These are phyloP conservation scores for Claviceps fusiformis DNA, from an alignment of 2,329 filamentous ascomycete species.

Conservation along the genomic window DNA sequence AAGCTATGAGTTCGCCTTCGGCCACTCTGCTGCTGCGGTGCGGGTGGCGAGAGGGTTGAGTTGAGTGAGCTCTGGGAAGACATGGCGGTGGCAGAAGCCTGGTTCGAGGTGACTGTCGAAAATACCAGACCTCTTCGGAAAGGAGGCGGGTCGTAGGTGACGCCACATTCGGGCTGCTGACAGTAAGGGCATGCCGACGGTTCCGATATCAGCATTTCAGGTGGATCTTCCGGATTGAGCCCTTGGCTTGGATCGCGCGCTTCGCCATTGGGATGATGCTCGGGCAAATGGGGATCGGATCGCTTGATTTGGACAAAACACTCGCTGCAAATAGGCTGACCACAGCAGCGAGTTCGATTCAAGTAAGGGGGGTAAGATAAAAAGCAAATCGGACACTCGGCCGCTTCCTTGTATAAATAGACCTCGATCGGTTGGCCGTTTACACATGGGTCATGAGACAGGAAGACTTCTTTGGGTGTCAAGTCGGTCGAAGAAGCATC, in stretches of 20 bases:
- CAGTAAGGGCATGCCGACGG: slow-evolving; percentile 91
- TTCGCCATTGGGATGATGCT: slow-evolving; percentile 48
- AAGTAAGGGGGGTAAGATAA: slow-evolving; percentile 89
- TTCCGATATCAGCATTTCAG: slow-evolving; percentile 70
- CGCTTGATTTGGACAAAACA: slow-evolving; percentile 98
- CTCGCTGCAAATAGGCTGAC: slow-evolving; percentile 93
- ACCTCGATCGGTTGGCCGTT: slow-evolving; percentile 93
- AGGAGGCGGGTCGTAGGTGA: slow-evolving; percentile 83
- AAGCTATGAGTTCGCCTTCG: slow-evolving; percentile 44
- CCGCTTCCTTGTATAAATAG: slow-evolving; percentile 79
- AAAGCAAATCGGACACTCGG: slow-evolving; percentile 93
- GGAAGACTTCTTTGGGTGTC: slow-evolving; percentile 59
- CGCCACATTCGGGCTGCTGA: slow-evolving; percentile 84
- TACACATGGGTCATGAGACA: slow-evolving; percentile 74
- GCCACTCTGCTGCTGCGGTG: slow-evolving; percentile 20
- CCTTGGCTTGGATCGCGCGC: slow-evolving; percentile 22
- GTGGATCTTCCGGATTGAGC: slow-evolving; percentile 33
- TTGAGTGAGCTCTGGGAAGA: slow-evolving; percentile 74
- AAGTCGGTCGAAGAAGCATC: slow-evolving; percentile 61
- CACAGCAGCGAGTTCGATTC: slow-evolving; percentile 88
- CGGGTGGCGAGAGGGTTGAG: slow-evolving; percentile 35
- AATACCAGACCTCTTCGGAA: slow-evolving; percentile 77
- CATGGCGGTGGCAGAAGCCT: slow-evolving; percentile 51
- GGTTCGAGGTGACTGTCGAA: slow-evolving; percentile 29
- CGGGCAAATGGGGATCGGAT: slow-evolving; percentile 77